Evolutionary conservation across 768 basidiomycete genomes (phyloP), one percentile per base, ranked within the genome.

Genomic region (Ramaria sp.): DNA sequence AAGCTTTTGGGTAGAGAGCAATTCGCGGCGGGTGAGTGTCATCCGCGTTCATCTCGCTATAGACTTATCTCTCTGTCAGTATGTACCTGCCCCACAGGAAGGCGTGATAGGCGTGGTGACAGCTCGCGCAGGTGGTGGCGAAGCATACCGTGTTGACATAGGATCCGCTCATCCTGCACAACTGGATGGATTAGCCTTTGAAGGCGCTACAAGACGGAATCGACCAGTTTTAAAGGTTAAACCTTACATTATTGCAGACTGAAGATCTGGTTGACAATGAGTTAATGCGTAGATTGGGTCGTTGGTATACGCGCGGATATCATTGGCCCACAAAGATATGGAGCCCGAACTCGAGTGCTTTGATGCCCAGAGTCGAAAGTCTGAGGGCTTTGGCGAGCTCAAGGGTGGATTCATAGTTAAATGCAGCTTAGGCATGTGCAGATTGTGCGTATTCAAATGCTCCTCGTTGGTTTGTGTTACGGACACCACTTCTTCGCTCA

Each of bases 271-370:
- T 43, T 37, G 27, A 51, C 45, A 33, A 43, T 4, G 15, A 22
- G 1, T 3, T 43, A 12, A 10, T 46, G 24, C 27, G 17, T 45
- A 97, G 95, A 84, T 97, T 47, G 95, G 95, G 30, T 81, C 86
- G 4, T 71, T 97, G 33, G 79, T 99, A 1, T 98, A 95, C 68
- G 92, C 92, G 0, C 82, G 94, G 24, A 85, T 99, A 31, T 92
- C 92, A 13, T 73, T 95, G 20, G 93, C 96, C 5, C 91, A 94
- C 65, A 89, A 92, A 65, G 94, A 98, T 68, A 94, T 97, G 89
- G 96, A 99, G 54, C 94, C 96, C 0, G 96, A 99, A 66, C 73
- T 99, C 9, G 92, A 96, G 66, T 99, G 96, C 68, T 91, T 96
- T 63, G 91, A 97, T 65, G 89, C 91, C 1, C 87, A 92, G 63